Evolutionary conservation across 169 alveolate genomes (phyloP).

Genomic region (Plasmodium inui): DNA sequence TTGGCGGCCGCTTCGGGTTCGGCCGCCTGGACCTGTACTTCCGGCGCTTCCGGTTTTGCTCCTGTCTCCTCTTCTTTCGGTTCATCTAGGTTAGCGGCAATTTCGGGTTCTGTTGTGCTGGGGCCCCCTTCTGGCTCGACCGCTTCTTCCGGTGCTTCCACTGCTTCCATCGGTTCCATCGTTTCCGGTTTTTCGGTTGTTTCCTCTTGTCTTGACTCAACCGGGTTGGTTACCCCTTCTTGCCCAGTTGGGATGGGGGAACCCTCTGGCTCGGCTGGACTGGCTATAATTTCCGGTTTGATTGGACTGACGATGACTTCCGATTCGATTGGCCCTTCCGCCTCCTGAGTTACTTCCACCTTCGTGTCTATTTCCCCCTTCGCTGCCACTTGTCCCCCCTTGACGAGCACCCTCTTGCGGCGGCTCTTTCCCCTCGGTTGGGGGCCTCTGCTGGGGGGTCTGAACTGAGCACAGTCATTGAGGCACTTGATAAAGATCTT

Average conservation of each 20-base stretch:
- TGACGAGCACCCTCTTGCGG: constrained; percentile 37
- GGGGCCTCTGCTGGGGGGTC: constrained; percentile 68
- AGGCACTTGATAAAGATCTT: constrained; percentile 95
- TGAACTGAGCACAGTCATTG: constrained; percentile 90
- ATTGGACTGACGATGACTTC: background rate
- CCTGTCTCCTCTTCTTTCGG: too few relatives aligned
- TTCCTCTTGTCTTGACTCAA: background rate
- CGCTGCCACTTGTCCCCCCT: background rate
- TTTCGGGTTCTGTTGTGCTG: too few relatives aligned
- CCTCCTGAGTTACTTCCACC: background rate
- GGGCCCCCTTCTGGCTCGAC: too few relatives aligned
- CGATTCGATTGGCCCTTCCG: background rate
- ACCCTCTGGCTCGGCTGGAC: background rate
- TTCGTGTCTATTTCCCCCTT: background rate
- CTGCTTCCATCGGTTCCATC: too few relatives aligned
- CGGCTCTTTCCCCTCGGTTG: constrained; percentile 75
- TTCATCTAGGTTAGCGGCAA: too few relatives aligned
- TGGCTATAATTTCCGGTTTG: background rate
- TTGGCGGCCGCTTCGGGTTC: too few relatives aligned
- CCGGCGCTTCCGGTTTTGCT: background rate
- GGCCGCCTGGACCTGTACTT: too few relatives aligned
- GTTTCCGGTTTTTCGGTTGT: too few relatives aligned
- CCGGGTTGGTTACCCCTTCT: background rate
- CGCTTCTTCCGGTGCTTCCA: too few relatives aligned
- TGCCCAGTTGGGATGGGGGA: background rate